A percentile compares a stretch with the other conserved stretches of the same genome.
Evolutionary conservation across 345 rosid genomes (phyloP).

Genomic region (Lumnitzera racemosa): DNA sequence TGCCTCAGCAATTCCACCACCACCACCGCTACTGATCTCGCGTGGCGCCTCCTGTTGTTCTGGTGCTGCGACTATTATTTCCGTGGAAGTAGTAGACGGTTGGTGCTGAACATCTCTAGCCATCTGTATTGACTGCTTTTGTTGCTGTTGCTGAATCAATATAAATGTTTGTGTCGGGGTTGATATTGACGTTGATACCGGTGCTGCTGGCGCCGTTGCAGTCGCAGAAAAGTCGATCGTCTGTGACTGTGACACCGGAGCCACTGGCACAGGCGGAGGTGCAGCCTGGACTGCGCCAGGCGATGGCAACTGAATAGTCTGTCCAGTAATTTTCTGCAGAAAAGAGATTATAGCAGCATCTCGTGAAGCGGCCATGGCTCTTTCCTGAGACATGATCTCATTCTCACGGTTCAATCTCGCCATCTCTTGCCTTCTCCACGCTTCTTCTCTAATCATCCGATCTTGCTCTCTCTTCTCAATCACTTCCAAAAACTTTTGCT

Average conservation of each 20-base stretch:
- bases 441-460: conserved; percentile 63
- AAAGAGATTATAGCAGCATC: conserved; percentile 61
- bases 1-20: background rate
- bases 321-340: conserved; percentile 74
- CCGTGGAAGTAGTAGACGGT: background rate
- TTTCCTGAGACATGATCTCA: conserved; percentile 61
- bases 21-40: background rate
- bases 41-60: conserved; percentile 14
- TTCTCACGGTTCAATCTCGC: conserved; percentile 55
- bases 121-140: conserved; percentile 3
- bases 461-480: conserved; percentile 83
- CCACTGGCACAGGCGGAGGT: conserved; percentile 2
- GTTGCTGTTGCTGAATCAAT: background rate
- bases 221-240: too few species aligned
- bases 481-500: conserved; percentile 59
- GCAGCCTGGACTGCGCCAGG: background rate
- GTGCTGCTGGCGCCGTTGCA: too few species aligned
- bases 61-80: conserved; percentile 13
- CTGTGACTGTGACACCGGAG: conserved; percentile 5
- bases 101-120: too few species aligned
- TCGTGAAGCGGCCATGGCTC: conserved; percentile 57
- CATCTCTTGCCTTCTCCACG: conserved; percentile 78
- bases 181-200: too few species aligned
- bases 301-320: conserved; percentile 53
- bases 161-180: too few species aligned